Evolutionary conservation across 108 stramenopile genomes (phyloP).

Genomic region (Aurantiochytrium sp.): DNA sequence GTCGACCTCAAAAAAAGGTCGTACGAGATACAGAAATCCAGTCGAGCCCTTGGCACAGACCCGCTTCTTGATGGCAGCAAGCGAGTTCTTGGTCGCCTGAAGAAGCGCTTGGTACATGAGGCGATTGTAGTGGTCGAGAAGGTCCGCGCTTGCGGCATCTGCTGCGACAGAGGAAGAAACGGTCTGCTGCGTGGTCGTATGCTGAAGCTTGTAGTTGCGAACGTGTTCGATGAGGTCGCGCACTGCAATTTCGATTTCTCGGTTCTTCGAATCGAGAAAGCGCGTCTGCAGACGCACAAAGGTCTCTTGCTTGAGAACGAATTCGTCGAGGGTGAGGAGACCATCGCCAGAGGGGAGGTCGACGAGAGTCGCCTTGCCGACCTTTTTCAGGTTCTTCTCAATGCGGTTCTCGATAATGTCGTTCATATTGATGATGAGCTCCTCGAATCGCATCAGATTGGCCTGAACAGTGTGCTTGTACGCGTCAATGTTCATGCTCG

Average conservation of each 20-base stretch:
- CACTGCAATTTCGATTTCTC: conserved; percentile 51
- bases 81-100: conserved; percentile 39
- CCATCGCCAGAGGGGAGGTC: conserved; percentile 43
- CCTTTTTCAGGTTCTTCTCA: conserved; percentile 54
- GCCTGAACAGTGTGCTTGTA: conserved; percentile 30
- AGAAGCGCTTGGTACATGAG: conserved; percentile 47
- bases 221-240: conserved; percentile 43
- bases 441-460: conserved; percentile 38
- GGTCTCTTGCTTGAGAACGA: conserved; percentile 46
- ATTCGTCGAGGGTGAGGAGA: conserved; percentile 48
- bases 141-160: background rate
- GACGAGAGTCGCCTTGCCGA: conserved; percentile 33
- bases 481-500: conserved; percentile 55
- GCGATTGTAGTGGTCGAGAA: conserved; percentile 34
- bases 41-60: conserved; percentile 19
- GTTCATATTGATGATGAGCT: conserved; percentile 47
- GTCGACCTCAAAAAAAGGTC: conserved; percentile 58
- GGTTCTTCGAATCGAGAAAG: conserved; percentile 27
- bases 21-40: conserved; percentile 17
- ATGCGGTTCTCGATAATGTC: conserved; percentile 59
- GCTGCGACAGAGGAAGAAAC: background rate
- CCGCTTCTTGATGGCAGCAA: conserved; percentile 42
- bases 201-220: background rate
- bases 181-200: no score
- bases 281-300: background rate